Evolutionary conservation across 768 basidiomycete species (phyloP).

Genomic region (Mycena epipterygia): DNA sequence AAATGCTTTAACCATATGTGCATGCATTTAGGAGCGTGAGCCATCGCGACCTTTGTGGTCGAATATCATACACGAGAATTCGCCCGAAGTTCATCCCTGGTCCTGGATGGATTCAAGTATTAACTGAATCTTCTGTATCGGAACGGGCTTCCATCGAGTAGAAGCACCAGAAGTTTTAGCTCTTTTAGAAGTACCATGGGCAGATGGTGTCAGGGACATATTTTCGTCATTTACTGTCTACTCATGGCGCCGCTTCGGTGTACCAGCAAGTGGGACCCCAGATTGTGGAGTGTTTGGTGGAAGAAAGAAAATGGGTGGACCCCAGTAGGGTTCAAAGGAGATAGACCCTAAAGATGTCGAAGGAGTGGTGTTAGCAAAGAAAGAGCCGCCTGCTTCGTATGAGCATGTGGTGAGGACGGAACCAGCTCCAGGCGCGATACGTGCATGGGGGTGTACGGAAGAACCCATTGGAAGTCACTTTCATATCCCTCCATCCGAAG

Average conservation of each 20-base stretch:
- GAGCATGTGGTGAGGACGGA: background rate
- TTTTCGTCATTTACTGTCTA: background rate
- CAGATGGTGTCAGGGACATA: background rate
- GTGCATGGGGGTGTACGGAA: background rate
- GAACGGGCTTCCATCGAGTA: background rate
- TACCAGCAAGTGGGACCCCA: background rate
- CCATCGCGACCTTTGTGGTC: background rate
- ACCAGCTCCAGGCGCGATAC: background rate
- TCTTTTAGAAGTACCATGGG: background rate
- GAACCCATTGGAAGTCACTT: background rate
- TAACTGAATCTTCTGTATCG: background rate
- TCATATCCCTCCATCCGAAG: background rate
- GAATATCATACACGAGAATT: constrained; percentile 5
- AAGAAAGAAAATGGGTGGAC: background rate
- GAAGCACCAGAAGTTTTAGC: background rate
- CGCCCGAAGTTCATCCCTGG: constrained; percentile 4
- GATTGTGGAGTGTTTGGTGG: background rate
- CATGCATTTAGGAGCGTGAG: background rate
- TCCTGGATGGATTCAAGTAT: background rate
- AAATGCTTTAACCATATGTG: background rate
- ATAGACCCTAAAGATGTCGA: background rate
- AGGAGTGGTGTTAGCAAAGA: background rate
- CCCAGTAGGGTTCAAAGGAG: background rate
- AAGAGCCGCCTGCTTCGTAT: background rate
- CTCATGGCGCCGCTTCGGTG: background rate